A percentile compares a stretch with the other conserved stretches of the same genome.
Evolutionary conservation across 2,329 filamentous ascomycete species (phyloP).

Genomic region (Aspergillus fumigatiaffinis): DNA sequence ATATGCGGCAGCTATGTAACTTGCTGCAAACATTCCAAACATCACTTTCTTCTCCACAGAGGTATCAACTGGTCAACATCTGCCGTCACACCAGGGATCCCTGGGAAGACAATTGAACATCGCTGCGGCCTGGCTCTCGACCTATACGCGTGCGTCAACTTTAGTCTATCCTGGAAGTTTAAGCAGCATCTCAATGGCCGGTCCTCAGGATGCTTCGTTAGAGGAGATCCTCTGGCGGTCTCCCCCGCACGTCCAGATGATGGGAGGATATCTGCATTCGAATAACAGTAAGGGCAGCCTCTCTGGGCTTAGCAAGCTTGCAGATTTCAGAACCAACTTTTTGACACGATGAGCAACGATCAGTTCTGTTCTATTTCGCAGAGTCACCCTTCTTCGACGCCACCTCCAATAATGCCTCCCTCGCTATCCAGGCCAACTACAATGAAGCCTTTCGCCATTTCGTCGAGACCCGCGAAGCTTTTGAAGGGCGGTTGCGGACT

Average conservation of each 20-base stretch:
- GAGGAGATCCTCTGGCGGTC: slow-evolving; percentile 46
- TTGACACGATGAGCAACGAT: not conserved
- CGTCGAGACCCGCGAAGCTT: slow-evolving; percentile 52
- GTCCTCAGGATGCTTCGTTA: slow-evolving; percentile 33
- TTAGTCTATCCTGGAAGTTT: not conserved
- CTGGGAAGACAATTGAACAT: not conserved
- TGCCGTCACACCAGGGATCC: not conserved
- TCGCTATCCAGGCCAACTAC: slow-evolving; percentile 49
- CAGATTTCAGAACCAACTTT: not conserved
- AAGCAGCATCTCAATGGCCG: slow-evolving; percentile 24
- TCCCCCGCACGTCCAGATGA: slow-evolving; percentile 43
- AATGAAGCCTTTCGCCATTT: slow-evolving; percentile 48
- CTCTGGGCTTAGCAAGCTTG: not conserved
- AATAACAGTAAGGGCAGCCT: slow-evolving; percentile 37
- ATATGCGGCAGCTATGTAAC: not conserved
- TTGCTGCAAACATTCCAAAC: slow-evolving; percentile 29
- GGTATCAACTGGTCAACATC: not conserved
- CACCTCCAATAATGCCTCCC: slow-evolving; percentile 57
- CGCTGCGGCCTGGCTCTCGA: not conserved
- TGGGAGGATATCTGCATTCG: slow-evolving; percentile 44
- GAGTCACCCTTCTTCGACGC: slow-evolving; percentile 62
- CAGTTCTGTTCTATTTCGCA: slow-evolving; percentile 60
- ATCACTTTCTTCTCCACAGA: slow-evolving; percentile 9
- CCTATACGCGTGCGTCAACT: not conserved
- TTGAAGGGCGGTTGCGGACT: slow-evolving; percentile 53